Conservation (phyloP, 306 rosid species). For the Lablab purpureus region DNA sequence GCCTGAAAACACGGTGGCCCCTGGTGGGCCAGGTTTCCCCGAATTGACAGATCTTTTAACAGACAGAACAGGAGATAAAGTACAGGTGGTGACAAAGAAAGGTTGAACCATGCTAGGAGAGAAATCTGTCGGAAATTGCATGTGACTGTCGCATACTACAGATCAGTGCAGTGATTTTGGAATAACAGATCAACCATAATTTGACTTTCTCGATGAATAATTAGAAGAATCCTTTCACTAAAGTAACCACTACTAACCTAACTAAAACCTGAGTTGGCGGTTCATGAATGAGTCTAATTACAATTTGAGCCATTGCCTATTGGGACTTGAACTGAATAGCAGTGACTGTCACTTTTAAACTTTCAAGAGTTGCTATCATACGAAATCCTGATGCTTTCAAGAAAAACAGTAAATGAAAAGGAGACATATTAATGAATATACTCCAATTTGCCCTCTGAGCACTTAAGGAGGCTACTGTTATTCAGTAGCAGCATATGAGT, state of each 20-base stretch:
- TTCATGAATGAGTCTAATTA: neutral
- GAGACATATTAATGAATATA: slow-evolving; percentile 8
- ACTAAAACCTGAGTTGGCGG: neutral
- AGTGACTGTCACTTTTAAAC: neutral
- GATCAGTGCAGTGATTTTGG: neutral
- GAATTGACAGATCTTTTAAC: no score
- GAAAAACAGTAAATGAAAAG: neutral
- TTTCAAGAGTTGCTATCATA: neutral
- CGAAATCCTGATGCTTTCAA: neutral
- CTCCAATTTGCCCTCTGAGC: slow-evolving; percentile 17
- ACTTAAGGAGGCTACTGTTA: slow-evolving; percentile 2
- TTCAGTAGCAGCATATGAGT: slow-evolving; percentile 21
- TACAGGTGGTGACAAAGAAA: neutral
- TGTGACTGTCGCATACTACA: no score
- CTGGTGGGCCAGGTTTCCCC: no score
- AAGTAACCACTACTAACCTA: neutral
- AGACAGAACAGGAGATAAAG: no score
- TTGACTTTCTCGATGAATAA: slow-evolving; percentile 15
- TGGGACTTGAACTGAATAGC: neutral
- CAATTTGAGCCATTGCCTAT: neutral
- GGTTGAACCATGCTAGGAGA: neutral
- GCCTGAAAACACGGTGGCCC: no score
- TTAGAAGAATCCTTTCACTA: neutral
- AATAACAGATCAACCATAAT: slow-evolving; percentile 15
- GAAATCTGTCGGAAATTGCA: slow-evolving; percentile 13